A percentile compares a stretch with the other conserved stretches of the same genome.
Evolutionary conservation across 257 asterid genomes (phyloP).

Genomic region (Cordia subcordata): DNA sequence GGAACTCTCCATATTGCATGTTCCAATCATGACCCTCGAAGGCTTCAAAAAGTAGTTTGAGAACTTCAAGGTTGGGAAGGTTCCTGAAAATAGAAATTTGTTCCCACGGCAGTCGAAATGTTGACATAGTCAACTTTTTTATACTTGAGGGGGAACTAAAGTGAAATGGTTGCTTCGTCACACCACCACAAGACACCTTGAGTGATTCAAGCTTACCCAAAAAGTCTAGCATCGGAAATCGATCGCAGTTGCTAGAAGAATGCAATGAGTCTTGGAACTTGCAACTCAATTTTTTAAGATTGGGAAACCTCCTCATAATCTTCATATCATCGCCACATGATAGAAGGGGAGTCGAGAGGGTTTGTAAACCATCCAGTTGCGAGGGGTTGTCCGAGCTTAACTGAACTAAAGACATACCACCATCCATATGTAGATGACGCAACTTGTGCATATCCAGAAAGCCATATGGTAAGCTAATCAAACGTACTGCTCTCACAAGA

Average conservation of each 20-base stretch:
- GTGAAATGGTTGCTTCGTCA: neutral
- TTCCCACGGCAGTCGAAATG: constrained; percentile 4
- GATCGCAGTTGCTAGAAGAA: neutral
- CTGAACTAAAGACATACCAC: neutral
- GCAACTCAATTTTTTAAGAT: neutral
- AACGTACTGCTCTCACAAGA: neutral
- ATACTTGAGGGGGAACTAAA: constrained; percentile 1
- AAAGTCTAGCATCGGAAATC: constrained; percentile 1
- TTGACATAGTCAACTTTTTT: neutral
- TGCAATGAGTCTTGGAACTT: neutral
- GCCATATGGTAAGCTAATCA: neutral
- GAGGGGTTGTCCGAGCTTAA: neutral
- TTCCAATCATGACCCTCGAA: neutral
- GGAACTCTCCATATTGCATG: neutral
- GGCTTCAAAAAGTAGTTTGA: neutral
- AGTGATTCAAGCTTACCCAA: neutral
- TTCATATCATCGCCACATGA: neutral
- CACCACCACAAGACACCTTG: accelerated
- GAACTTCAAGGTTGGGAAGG: constrained; percentile 3
- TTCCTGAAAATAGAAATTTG: constrained; percentile 2
- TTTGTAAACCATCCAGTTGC: neutral
- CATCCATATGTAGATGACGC: neutral
- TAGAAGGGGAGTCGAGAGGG: neutral
- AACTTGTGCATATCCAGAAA: constrained; percentile 1
- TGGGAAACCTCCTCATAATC: neutral